phyloP scores from a whole-genome alignment of 305 asterid species.

The Striga hermonthica region DNA sequence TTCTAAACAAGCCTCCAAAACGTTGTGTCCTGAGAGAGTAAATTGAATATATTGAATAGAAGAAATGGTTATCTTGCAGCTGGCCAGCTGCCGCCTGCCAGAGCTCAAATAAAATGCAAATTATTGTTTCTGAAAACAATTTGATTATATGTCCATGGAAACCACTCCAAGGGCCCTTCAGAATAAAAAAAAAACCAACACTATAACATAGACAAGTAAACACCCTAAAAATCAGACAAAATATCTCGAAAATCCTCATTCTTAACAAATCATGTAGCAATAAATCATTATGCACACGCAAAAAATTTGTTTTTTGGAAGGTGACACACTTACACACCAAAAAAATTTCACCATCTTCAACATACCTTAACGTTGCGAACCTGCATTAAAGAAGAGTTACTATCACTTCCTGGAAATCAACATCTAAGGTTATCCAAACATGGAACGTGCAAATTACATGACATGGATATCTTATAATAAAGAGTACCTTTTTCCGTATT shows the following conservation, averaged over 20 bases:
- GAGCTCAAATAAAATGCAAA: conserved; percentile 18
- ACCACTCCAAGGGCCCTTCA: conserved; percentile 18
- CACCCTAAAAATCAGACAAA: not conserved
- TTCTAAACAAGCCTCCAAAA: conserved; percentile 94
- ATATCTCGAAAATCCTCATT: conserved; percentile 17
- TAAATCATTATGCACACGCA: conserved; percentile 10
- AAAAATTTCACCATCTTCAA: conserved; percentile 38
- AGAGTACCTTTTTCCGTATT: conserved; percentile 89
- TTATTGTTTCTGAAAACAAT: conserved; percentile 16
- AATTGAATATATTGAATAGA: conserved; percentile 31
- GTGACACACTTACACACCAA: conserved; percentile 40
- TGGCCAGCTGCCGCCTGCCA: not conserved
- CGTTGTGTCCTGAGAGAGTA: conserved; percentile 69
- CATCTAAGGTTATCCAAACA: conserved; percentile 3
- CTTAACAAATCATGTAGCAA: conserved; percentile 10
- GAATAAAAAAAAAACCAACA: conserved; percentile 22
- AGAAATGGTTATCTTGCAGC: conserved; percentile 25
- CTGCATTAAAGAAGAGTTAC: conserved; percentile 47
- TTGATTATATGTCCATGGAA: not conserved
- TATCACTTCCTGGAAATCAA: conserved; percentile 29
- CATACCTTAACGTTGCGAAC: conserved; percentile 93
- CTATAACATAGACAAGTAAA: conserved; percentile 12
- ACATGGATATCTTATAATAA: conserved; percentile 5
- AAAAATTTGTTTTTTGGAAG: conserved; percentile 28
- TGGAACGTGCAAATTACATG: conserved; percentile 16